Percentiles rank a stretch among this genome's conserved stretches.
Evolutionary conservation across 306 rosid genomes (phyloP).

Genomic region (Prunus fruticosa): DNA sequence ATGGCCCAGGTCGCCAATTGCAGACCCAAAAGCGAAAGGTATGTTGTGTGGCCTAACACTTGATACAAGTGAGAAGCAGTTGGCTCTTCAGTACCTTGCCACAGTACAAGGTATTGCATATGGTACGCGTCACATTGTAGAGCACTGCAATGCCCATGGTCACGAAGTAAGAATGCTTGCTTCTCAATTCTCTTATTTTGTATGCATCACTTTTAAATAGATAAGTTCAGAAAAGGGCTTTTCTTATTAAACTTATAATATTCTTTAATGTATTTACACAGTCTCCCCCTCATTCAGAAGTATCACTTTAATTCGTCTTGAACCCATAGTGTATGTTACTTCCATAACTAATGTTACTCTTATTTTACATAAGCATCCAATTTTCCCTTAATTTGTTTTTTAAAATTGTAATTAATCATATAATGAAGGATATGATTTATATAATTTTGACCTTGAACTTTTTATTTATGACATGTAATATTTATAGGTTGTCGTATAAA

Average conservation of each 20-base stretch:
- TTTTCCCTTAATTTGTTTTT: background rate
- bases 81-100: constrained; percentile 85
- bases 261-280: background rate
- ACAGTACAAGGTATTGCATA: constrained; percentile 91
- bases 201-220: background rate
- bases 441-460: background rate
- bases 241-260: background rate
- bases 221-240: background rate
- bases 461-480: background rate
- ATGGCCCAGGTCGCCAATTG: constrained; percentile 84
- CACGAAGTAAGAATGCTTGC: constrained; percentile 68
- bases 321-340: background rate
- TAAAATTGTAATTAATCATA: background rate
- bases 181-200: background rate
- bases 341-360: background rate
- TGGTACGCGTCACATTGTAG: constrained; percentile 96
- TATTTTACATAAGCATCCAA: background rate
- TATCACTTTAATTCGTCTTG: background rate
- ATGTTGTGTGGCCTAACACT: constrained; percentile 82
- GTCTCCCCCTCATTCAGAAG: background rate
- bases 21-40: constrained; percentile 94
- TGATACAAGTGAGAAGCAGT: constrained; percentile 75
- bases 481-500: background rate
- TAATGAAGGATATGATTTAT: background rate
- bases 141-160: constrained; percentile 89